Evolutionary conservation across 306 rosid species (phyloP), one percentile per base, ranked within the genome.

Genomic region (Benincasa hispida): DNA sequence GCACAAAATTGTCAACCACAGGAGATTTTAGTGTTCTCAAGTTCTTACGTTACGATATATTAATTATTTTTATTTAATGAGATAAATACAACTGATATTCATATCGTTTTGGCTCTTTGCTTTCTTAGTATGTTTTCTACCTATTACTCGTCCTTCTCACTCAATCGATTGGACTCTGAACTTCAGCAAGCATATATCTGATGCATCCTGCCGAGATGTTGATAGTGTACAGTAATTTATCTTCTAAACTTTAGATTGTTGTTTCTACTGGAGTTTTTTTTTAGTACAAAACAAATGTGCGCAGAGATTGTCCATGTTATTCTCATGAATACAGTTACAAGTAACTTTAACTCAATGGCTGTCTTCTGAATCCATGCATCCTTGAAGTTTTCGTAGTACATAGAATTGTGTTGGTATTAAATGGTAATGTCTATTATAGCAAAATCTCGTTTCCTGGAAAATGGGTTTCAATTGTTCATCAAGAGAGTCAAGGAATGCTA

Each of bases 61-160:
- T 47, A 47, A 47, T 70, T 70, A 70, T 70, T 70, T 70, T 47
- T 70, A 70, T 70, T 70, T 70, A 70, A 70, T 47, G 76, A 70
- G 58, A 70, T 70, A 48, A 47, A 47, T 70, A 70, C 76, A 25
- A 70, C 41, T 15, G 57, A 47, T 70, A n/a, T 47, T 70, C 24
- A 8, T 47, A 25, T 70, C 57, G 57, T 25, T 45, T 70, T 6
- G n/a, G 56, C 22, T 45, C 24, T 15, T 70, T 35, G 24, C 24
- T 47, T 24, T 70, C 1, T 70, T 27, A 22, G 54, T 67, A 21
- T 42, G 25, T 70, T 27, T 55, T 70, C 51, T 47, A 24, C 76
- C 37, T 25, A 14, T 70, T 24, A 70, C 58, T 70, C 55, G 24
- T 41, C 55, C 13, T 22, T 14, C 37, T 10, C 74, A 21, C 74